A percentile compares a stretch with the other conserved stretches of the same genome.
phyloP scores from a whole-genome alignment of 352 stramenopile species.

The Pythium diclinum region DNA sequence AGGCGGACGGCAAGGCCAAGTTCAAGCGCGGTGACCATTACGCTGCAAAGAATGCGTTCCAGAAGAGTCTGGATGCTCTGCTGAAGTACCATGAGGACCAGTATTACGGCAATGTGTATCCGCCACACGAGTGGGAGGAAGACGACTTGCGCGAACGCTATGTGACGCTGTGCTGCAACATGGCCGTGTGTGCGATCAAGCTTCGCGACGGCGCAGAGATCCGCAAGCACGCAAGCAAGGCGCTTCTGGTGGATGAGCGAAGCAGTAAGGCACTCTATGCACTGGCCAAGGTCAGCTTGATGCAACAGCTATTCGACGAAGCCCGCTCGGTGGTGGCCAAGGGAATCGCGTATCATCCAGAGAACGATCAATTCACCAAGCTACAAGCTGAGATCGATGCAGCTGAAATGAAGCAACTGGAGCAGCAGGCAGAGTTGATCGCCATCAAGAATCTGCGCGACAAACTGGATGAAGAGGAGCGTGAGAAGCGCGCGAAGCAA shows the following conservation, averaged over 20 bases:
- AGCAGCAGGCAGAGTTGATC: conserved; percentile 32
- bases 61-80: conserved; percentile 39
- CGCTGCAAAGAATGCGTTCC: conserved; percentile 65
- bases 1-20: conserved; percentile 61
- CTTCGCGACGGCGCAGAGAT: conserved; percentile 49
- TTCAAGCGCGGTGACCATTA: conserved; percentile 66
- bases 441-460: conserved; percentile 30
- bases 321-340: conserved; percentile 36
- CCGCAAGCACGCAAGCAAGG: conserved; percentile 55
- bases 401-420: conserved; percentile 28
- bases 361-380: conserved; percentile 48
- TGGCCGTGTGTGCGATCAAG: conserved; percentile 78
- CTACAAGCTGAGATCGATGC: conserved; percentile 48
- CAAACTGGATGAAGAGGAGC: conserved; percentile 10
- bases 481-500: conserved; percentile 18
- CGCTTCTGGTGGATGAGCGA: conserved; percentile 40
- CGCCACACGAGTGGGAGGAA: conserved; percentile 43
- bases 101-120: conserved; percentile 41
- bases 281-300: conserved; percentile 57
- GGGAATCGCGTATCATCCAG: conserved; percentile 38
- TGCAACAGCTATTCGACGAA: conserved; percentile 58
- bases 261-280: conserved; percentile 72
- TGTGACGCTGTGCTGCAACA: conserved; percentile 71
- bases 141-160: conserved; percentile 34
- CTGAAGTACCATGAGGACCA: conserved; percentile 41